Conservation (phyloP, 139 green algal species). For the Tetradesmus obliquus region DNA sequence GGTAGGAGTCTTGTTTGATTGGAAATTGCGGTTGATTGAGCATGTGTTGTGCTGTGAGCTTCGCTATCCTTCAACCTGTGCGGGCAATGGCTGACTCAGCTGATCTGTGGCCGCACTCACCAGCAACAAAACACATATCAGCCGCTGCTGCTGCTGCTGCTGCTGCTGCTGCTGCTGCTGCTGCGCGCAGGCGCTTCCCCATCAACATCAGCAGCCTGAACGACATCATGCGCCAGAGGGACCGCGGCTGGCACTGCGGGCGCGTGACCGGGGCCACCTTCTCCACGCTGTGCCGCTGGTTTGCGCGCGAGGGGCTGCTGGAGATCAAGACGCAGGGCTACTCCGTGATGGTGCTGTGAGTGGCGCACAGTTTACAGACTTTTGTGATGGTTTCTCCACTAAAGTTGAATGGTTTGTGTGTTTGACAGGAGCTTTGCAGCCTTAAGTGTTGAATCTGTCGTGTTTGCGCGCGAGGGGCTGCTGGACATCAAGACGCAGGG, state of each 20-base stretch:
- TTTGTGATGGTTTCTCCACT: background rate
- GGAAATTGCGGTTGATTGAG: background rate
- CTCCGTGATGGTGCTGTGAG: constrained; percentile 39
- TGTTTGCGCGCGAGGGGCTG: background rate
- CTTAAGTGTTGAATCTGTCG: background rate
- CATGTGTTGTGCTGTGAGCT: background rate
- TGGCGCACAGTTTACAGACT: background rate
- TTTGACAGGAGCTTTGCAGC: background rate
- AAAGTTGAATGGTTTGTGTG: background rate
- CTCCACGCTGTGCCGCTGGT: constrained; percentile 31
- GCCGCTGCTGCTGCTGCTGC: background rate
- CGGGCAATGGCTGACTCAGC: background rate
- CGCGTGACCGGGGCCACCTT: constrained; percentile 31
- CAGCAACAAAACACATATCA: background rate
- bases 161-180: background rate
- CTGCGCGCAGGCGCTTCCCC: constrained; percentile 12
- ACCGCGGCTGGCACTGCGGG: constrained; percentile 31
- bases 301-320: constrained; percentile 32
- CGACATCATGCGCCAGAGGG: constrained; percentile 42
- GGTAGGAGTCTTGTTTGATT: background rate
- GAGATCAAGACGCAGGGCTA: background rate
- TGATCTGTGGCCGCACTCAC: background rate
- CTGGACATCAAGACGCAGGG: background rate
- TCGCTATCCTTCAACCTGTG: background rate
- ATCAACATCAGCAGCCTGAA: constrained; percentile 46